Conservation (phyloP, 306 rosid genomes). For the Fragaria ananassa region DNA sequence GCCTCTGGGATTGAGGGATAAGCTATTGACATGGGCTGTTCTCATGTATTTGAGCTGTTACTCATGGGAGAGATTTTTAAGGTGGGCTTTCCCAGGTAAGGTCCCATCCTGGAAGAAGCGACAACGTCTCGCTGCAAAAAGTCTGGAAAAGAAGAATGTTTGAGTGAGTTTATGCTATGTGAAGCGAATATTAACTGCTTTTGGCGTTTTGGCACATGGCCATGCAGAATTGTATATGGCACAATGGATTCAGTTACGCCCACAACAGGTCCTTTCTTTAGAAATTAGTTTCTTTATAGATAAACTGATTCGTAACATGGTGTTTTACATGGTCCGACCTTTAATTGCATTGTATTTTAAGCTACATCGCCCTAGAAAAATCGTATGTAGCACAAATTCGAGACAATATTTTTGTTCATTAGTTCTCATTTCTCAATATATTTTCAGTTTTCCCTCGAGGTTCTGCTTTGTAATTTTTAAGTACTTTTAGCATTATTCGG, state of each 20-base stretch:
- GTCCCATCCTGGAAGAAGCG: slow-evolving; percentile 87
- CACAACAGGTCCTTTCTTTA: background rate
- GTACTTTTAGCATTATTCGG: too few relatives aligned
- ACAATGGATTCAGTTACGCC: background rate
- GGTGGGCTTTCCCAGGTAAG: slow-evolving; percentile 93
- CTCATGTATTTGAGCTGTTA: slow-evolving; percentile 78
- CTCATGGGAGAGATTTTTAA: slow-evolving; percentile 80
- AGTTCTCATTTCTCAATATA: background rate
- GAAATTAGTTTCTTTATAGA: background rate
- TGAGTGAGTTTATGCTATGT: slow-evolving; percentile 31
- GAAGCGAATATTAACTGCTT: slow-evolving; percentile 9
- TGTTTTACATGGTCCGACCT: background rate
- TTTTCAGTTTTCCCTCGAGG: background rate
- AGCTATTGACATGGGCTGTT: slow-evolving; percentile 80
- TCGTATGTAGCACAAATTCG: background rate
- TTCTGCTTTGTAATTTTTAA: background rate
- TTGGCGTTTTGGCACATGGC: slow-evolving; percentile 17
- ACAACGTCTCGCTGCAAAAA: slow-evolving; percentile 60
- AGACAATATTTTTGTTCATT: background rate
- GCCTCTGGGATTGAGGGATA: slow-evolving; percentile 78
- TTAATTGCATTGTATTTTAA: background rate
- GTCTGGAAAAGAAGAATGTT: slow-evolving; percentile 59
- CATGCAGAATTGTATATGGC: background rate
- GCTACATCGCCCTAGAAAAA: background rate
- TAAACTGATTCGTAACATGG: background rate